phyloP scores from a whole-genome alignment of 176 grass and related monocot species.

The Oropetium thomaeum region DNA sequence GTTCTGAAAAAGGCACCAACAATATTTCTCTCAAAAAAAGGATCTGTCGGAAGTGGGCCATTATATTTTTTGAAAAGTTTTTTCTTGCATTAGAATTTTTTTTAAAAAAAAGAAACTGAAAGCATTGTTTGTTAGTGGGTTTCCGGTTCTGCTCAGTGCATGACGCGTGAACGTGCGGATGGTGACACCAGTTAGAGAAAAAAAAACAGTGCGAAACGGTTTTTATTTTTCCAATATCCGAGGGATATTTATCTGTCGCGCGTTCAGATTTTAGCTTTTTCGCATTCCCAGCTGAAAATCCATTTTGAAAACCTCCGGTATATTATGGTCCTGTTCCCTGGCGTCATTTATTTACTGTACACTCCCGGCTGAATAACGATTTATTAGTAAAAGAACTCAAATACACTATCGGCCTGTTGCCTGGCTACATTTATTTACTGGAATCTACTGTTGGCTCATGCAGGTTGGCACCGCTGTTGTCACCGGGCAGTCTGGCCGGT shows the following conservation, averaged over 20 bases:
- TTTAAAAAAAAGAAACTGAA: no score
- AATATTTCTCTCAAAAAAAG: not conserved
- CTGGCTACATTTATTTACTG: not conserved
- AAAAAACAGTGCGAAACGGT: not conserved
- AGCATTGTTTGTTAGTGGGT: not conserved
- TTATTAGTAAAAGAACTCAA: no score
- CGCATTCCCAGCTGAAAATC: not conserved
- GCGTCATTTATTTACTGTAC: conserved; percentile 1
- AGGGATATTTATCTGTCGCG: not conserved
- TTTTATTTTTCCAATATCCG: not conserved
- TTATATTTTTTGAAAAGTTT: no score
- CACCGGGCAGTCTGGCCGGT: conserved; percentile 75
- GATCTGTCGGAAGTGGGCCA: not conserved
- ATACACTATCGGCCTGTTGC: not conserved
- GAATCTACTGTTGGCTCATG: not conserved
- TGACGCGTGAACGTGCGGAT: not conserved
- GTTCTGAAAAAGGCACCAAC: not conserved
- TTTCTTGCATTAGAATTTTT: no score
- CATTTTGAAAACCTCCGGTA: not conserved
- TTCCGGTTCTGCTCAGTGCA: not conserved
- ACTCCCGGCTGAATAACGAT: no score
- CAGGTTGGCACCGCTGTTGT: conserved; percentile 96
- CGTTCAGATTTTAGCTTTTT: not conserved
- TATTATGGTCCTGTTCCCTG: not conserved
- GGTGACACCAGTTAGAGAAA: not conserved